Base-by-base conservation (phyloP, 768 basidiomycete genomes). In the Podaxis sp. region DNA sequence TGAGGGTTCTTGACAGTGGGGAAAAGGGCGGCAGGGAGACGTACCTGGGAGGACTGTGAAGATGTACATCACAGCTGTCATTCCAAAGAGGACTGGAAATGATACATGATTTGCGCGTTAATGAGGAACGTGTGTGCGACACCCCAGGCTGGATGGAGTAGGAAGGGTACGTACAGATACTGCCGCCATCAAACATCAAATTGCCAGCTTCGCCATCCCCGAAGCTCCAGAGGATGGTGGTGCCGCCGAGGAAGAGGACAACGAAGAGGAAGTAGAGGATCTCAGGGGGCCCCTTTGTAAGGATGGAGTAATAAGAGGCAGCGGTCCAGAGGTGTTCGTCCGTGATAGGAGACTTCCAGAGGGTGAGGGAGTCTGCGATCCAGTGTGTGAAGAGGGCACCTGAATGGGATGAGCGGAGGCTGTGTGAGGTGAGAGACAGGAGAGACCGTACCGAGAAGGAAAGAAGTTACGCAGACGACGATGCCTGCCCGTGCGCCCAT, bases 181-280 rank as follows among this genome's bases (percentile, higher is more conserved):
- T 93, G 56, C 89, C 93, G 26, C 93, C 92, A 69, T 95, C 93
- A 68, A 95, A 95, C 91, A 95, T 93, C 71, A 95, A 79, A 73
- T 95, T 94, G 36, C 87, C 90, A 2, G 92, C 92, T 66, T 85
- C 77, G 7, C 89, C 85, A 65, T 94, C 91, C 37, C 85, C 79
- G 65, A 93, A 78, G 73, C 90, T 93, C 87, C 87, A 90, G 26
- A 92, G 77, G 55, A 93, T 86, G 51, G 88, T 89, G 33, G 79
- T 73, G 2, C 78, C 88, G 3, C 91, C 92, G 36, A 88, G 74
- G 4, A 78, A 40, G 33, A 86, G 82, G 46, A 92, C 74, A 17
- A 77, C 77, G n/a, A 75, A 78, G 51, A 91, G 79, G 55, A 87
- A 69, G 65, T 87, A 90, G 58, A 84, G 76, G 57, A 85, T 77